Percentiles rank a stretch among this genome's conserved stretches.
These are phyloP conservation scores for Myxozyma mucilagina DNA, from an alignment of 805 yeast species.

Conservation along the genomic window DNA sequence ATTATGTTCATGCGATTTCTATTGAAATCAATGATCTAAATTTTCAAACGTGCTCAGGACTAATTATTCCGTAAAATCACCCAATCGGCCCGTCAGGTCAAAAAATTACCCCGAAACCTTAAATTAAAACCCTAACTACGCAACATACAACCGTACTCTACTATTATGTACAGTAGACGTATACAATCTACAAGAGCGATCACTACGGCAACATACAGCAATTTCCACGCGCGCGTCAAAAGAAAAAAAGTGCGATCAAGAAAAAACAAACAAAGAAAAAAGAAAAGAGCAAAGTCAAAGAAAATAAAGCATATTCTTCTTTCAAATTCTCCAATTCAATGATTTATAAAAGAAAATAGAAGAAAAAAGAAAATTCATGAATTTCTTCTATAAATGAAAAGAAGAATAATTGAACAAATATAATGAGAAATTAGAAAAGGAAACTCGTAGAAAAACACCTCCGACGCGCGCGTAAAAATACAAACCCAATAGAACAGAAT, in stretches of 20 bases:
- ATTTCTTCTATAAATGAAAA: neutral
- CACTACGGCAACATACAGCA: neutral
- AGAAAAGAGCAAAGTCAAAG: neutral
- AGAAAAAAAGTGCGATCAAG: neutral
- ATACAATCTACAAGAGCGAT: too few species aligned
- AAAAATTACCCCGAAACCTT: too few species aligned
- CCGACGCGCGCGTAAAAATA: conserved; percentile 7
- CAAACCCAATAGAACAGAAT: neutral
- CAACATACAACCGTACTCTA: too few species aligned
- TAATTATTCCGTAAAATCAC: too few species aligned
- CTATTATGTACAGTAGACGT: too few species aligned
- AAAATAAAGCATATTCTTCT: neutral
- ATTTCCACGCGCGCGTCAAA: neutral
- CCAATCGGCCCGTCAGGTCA: too few species aligned
- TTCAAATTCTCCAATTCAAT: neutral
- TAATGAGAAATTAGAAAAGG: neutral
- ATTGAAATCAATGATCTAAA: too few species aligned
- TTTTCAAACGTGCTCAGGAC: too few species aligned
- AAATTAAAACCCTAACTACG: too few species aligned
- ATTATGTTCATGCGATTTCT: too few species aligned
- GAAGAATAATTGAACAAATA: neutral
- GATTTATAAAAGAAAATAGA: neutral
- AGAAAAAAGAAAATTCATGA: neutral
- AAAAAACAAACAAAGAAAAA: neutral
- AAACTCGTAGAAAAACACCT: conserved; percentile 1